phyloP scores from a whole-genome alignment of 257 asterid species.

The Agastache rugosa region DNA sequence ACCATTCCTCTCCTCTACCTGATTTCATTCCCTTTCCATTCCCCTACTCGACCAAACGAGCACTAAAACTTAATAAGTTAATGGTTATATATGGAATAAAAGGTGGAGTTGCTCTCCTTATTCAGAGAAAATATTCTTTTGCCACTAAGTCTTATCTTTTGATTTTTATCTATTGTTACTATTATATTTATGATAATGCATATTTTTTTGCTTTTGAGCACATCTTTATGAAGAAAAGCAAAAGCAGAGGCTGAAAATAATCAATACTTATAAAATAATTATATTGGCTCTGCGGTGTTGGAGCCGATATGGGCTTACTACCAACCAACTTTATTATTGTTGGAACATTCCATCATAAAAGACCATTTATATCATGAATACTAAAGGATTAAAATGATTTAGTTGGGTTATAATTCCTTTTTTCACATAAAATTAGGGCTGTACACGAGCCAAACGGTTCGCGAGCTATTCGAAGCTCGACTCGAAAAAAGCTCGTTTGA shows the following conservation, averaged over 20 bases:
- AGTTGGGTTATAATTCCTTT: not conserved
- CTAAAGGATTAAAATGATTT: not conserved
- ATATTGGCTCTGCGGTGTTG: not conserved
- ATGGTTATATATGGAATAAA: not conserved
- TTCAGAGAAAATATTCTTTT: not conserved
- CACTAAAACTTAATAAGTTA: too few relatives aligned
- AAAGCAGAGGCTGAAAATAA: not conserved
- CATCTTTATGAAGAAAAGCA: slow-evolving; percentile 13
- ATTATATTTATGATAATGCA: not conserved
- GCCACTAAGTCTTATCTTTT: not conserved
- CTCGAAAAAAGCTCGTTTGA: too few relatives aligned
- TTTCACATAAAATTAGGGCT: not conserved
- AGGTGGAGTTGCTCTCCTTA: not conserved
- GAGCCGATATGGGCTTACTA: not conserved
- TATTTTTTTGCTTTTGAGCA: not conserved
- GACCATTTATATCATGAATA: not conserved
- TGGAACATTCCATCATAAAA: slow-evolving; percentile 27
- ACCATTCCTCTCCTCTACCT: too few relatives aligned
- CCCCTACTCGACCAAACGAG: too few relatives aligned
- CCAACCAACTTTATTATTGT: slow-evolving; percentile 14
- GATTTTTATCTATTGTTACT: not conserved
- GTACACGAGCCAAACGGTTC: too few relatives aligned
- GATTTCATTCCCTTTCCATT: too few relatives aligned
- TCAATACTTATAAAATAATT: not conserved
- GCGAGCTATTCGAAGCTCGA: too few relatives aligned